These are phyloP conservation scores for Candida mattraensis DNA, from an alignment of 805 yeast genomes.

Conservation along the genomic window DNA sequence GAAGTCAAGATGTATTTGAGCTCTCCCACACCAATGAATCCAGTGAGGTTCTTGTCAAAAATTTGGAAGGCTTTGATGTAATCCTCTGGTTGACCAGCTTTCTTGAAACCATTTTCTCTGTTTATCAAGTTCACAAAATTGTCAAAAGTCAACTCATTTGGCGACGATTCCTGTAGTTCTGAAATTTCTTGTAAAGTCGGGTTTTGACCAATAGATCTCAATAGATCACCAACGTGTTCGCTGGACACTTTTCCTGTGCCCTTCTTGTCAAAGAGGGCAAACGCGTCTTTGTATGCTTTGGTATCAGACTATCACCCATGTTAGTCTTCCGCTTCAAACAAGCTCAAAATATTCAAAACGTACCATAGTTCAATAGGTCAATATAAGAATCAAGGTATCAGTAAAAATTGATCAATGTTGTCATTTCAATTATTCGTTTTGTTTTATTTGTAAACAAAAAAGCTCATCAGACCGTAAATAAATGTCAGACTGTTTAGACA, in stretches of 20 bases:
- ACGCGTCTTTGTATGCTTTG: constrained; percentile 80
- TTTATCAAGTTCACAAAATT: constrained; percentile 73
- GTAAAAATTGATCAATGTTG: too few relatives aligned
- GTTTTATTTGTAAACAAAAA: too few relatives aligned
- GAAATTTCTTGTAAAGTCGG: constrained; percentile 90
- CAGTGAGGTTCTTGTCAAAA: constrained; percentile 93
- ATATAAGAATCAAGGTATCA: too few relatives aligned
- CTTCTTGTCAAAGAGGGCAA: constrained; percentile 93
- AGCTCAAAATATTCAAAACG: too few relatives aligned
- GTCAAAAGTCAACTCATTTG: constrained; percentile 63
- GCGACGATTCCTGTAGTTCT: constrained; percentile 44
- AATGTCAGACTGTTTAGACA: too few relatives aligned
- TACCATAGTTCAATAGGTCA: too few relatives aligned
- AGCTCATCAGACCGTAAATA: too few relatives aligned
- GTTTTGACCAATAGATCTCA: constrained; percentile 97
- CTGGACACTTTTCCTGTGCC: constrained; percentile 90
- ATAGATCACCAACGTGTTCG: constrained; percentile 84
- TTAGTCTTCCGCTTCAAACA: too few relatives aligned
- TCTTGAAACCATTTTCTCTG: constrained; percentile 86
- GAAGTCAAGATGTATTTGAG: constrained; percentile 92
- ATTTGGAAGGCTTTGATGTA: constrained; percentile 96
- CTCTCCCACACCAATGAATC: constrained; percentile 96
- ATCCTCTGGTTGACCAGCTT: constrained; percentile 87
- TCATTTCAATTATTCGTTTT: too few relatives aligned
- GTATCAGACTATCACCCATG: constrained; percentile 11